Base-by-base conservation (phyloP, 371 early-diverging fungal species). In the Apophysomyces sp. region DNA sequence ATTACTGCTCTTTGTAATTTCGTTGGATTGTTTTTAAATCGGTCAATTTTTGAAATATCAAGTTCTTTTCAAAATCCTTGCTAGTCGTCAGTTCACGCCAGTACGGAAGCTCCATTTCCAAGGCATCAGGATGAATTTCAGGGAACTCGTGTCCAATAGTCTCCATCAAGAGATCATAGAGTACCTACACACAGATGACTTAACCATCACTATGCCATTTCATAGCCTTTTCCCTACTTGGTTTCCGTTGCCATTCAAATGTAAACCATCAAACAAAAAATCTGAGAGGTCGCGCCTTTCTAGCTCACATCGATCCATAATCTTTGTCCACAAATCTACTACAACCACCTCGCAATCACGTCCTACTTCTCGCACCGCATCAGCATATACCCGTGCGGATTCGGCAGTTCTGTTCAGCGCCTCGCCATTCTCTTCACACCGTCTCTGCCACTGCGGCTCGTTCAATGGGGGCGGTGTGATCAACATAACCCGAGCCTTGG, bases 381-480 rank as follows among this genome's bases (percentile, higher is more conserved):
- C 80, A 1, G 89, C 86, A 71, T 92, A 94, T n/a, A 52, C 18
- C 24, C 54, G 55, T 0, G 89, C 80, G 13, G 62, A 60, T 32
- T 76, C 76, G 4, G 71, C 66, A 11, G 66, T 68, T 16, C 93
- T 82, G 30, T 84, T 83, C 55, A 81, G 49, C 1, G 55, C 53
- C 21, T 63, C 65, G 3, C 85, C 85, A 12, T 71, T 56, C 0
- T 60, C 61, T 2, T 63, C 57, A 21, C 83, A 81, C 3, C 64
- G 61, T 32, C 69, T 67, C 1, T 58, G 68, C 86, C 88, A 89
- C n/a, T 71, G 71, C 0, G 36, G 58, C 58, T 88, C 88, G 54
- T 89, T 84, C 12, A 92, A 21, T 0, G 91, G 86, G 9, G 94
- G 92, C 12, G 92, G 94, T 2, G 93, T 87, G 40, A 95, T 83